Evolutionary conservation across 495 filamentous ascomycete species (phyloP), one percentile per base, ranked within the genome.

Genomic region (Apodospora peruviana): DNA sequence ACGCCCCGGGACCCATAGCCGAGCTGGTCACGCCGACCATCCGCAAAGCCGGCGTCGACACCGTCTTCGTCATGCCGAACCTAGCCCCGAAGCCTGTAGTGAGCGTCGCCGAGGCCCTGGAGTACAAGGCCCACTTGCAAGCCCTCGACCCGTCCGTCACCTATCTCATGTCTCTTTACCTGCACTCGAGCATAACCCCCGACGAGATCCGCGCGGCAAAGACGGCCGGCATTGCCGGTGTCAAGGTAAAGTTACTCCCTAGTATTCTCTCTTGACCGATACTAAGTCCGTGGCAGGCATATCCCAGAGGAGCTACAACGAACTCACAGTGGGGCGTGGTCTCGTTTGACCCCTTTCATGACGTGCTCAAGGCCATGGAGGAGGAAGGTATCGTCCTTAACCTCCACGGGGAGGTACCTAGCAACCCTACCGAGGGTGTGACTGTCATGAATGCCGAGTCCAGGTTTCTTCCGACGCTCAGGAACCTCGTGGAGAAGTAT

Each of bases 131-230:
- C 43, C 72, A 73, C 8, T 76, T 96, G 41, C 69, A 78, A 54
- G 72, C 76, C 43, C 70, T 91, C 54, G 86, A 85, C 41, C 83
- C 85, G 0, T 76, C 79, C 29, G 83, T 96, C 37, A 82, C 77
- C 47, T 96, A 82, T 60, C 78, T 95, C 47, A 95, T 96, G 90
- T 86, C 88, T 3, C 76, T 96, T 21, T 96, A 93, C 62, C 80
- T 94, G 29, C 67, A 72, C 47, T 50, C 84, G 39, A 78, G 72
- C 22, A 78, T 95, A 42, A 95, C 86, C 2, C 86, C 90, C 5
- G 85, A 86, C 27, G 81, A 81, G 11, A 88, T 96, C 48, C 74
- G 76, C 38, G 80, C 86, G 56, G 90, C 89, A 21, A 84, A 82
- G 58, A 64, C 68, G 45, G 75, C 78, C 27, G 83, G 83, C 1